Conservation (phyloP, 202 grass and related monocot genomes). For the Carex sylvatica region DNA sequence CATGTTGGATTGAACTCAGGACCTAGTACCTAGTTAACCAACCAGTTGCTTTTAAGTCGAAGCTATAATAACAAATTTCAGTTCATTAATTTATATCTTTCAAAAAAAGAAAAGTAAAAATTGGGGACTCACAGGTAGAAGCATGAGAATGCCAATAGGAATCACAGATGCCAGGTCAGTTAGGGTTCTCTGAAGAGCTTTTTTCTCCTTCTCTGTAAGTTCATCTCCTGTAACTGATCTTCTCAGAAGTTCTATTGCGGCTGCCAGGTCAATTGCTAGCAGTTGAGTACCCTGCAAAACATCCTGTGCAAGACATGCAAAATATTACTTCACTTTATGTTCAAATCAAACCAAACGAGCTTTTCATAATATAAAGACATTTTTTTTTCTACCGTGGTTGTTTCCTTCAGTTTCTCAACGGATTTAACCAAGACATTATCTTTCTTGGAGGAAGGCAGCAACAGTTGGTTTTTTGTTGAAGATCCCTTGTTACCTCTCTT, state of each 20-base stretch:
- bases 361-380: not conserved
- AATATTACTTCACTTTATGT: slow-evolving; percentile 11
- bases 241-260: slow-evolving; percentile 73
- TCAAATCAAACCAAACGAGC: not conserved
- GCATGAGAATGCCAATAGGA: slow-evolving; percentile 99
- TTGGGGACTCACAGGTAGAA: slow-evolving; percentile 82
- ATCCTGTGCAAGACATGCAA: slow-evolving; percentile 40
- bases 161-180: slow-evolving; percentile 97
- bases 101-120: slow-evolving; percentile 12
- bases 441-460: slow-evolving; percentile 46
- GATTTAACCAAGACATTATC: slow-evolving; percentile 86
- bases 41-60: not conserved
- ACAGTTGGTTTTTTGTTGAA: slow-evolving; percentile 26
- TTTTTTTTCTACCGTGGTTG: slow-evolving; percentile 57
- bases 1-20: not conserved
- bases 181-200: slow-evolving; percentile 95
- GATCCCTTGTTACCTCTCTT: slow-evolving; percentile 32
- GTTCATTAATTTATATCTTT: not conserved
- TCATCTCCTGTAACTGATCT: slow-evolving; percentile 93
- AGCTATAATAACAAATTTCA: not conserved
- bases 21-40: slow-evolving; percentile 24
- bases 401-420: slow-evolving; percentile 88
- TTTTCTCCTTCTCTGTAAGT: slow-evolving; percentile 94
- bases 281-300: slow-evolving; percentile 93
- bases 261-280: slow-evolving; percentile 84